Base-by-base conservation (phyloP, 1,284 basidiomycete genomes). In the Cystobasidium sp. region DNA sequence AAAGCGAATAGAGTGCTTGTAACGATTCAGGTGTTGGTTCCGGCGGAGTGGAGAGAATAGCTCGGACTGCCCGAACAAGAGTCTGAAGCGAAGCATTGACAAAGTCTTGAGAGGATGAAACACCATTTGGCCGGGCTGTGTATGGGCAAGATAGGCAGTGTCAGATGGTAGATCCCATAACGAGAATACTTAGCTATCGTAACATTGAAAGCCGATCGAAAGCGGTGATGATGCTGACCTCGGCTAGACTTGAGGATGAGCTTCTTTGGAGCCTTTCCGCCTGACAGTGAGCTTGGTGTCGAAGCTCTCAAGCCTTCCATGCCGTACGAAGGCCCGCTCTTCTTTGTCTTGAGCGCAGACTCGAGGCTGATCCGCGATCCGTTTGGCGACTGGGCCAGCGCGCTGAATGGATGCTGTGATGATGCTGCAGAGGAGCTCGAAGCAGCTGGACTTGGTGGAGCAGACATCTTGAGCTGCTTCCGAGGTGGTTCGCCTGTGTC, bases 1-100 rank as follows among this genome's bases (percentile, higher is more conserved):
- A 80, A 9, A 78, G 71, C 0, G 75, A 55, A 63, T 79, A 80
- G 7, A 80, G 74, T 0, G 78, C 68, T 64, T 79, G 77, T 9
- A 80, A 73, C 0, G 78, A 78, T 52, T 80, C 79, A 3, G 76
- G 75, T 0, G 76, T 78, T 14, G 77, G 77, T 22, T 77, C 75
- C 1, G 77, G 76, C 16, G 76, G 78, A 9, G 76, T 64, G 20
- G 77, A 67, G 22, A 76, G 74, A 66, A 80, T 79, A 14, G 79
- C 78, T n/a, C 79, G 75, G 1, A 74, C 76, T 1, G 79, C 76
- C 20, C 77, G 74, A 9, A 76, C 72, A 55, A 80, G 74, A 47
- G 78, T 78, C 14, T 56, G 51, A 18, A 73, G 70, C 1, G 70
- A 53, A 10, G 61, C 43, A 55, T 68, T 53, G 12, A 55, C 46